phyloP scores from a whole-genome alignment of 805 yeast genomes.

The Wickerhamiella azyma region DNA sequence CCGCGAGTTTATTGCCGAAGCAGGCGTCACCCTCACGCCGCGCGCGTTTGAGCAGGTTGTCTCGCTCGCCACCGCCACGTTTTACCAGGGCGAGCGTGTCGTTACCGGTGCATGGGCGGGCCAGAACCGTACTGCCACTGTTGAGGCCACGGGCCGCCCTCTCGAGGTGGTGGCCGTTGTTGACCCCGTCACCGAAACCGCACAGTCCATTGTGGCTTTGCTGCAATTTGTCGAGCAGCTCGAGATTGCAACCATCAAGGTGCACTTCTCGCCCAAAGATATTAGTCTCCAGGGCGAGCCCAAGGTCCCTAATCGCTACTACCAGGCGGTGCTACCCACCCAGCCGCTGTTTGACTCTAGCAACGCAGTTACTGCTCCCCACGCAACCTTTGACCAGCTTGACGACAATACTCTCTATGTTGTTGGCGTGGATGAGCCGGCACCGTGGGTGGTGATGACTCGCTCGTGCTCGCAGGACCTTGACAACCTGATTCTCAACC shows the following conservation, averaged over 20 bases:
- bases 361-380: slow-evolving; percentile 22
- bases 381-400: slow-evolving; percentile 32
- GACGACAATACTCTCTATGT: slow-evolving; percentile 42
- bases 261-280: slow-evolving; percentile 45
- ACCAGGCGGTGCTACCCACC: slow-evolving; percentile 21
- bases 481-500: slow-evolving; percentile 42
- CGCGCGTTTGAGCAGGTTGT: neutral
- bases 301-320: slow-evolving; percentile 14
- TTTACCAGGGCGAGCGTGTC: neutral
- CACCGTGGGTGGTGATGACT: slow-evolving; percentile 53
- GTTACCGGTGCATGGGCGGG: neutral
- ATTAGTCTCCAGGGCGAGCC: slow-evolving; percentile 6
- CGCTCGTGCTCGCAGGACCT: slow-evolving; percentile 42
- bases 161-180: slow-evolving; percentile 47
- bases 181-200: slow-evolving; percentile 58
- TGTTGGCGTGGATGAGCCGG: slow-evolving; percentile 45
- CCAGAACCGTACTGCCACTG: neutral
- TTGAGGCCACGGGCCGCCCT: slow-evolving; percentile 19
- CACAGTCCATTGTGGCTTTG: slow-evolving; percentile 49
- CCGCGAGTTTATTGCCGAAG: neutral
- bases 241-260: slow-evolving; percentile 34
- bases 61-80: neutral
- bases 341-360: slow-evolving; percentile 22
- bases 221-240: slow-evolving; percentile 19
- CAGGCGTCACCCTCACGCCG: neutral